Evolutionary conservation across 345 rosid genomes (phyloP).

Genomic region (Arabis hirsuta): DNA sequence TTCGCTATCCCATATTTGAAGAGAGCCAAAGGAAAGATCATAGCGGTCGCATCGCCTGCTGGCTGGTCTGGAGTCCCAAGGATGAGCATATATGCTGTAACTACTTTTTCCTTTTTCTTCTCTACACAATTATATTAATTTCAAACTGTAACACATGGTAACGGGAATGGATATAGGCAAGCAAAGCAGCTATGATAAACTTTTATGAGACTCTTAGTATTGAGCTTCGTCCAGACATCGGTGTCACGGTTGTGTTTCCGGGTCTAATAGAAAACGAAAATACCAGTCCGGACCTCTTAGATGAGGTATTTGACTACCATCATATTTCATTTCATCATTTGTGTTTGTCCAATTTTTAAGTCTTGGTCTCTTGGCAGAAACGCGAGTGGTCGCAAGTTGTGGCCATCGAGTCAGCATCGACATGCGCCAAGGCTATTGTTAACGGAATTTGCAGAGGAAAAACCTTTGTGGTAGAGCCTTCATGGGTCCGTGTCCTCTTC

Average conservation of each 20-base stretch:
- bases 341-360: background rate
- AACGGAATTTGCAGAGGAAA: conserved; percentile 56
- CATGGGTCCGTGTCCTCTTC: conserved; percentile 51
- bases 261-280: conserved; percentile 54
- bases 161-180: conserved; percentile 48
- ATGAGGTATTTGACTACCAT: conserved; percentile 21
- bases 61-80: conserved; percentile 53
- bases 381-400: conserved; percentile 40
- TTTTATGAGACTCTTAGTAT: conserved; percentile 58
- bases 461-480: conserved; percentile 49
- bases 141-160: too few species aligned
- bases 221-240: conserved; percentile 51
- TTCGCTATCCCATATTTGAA: conserved; percentile 60
- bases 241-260: conserved; percentile 54
- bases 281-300: conserved; percentile 44
- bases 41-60: conserved; percentile 52
- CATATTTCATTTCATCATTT: background rate
- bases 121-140: too few species aligned
- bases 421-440: conserved; percentile 49
- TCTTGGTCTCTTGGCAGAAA: conserved; percentile 22
- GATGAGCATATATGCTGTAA: conserved; percentile 57
- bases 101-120: background rate
- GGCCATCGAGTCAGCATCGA: conserved; percentile 40
- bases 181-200: conserved; percentile 57
- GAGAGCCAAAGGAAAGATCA: conserved; percentile 56